Evolutionary conservation across 352 stramenopile genomes (phyloP).

Genomic region (Phytophthora pistaciae): DNA sequence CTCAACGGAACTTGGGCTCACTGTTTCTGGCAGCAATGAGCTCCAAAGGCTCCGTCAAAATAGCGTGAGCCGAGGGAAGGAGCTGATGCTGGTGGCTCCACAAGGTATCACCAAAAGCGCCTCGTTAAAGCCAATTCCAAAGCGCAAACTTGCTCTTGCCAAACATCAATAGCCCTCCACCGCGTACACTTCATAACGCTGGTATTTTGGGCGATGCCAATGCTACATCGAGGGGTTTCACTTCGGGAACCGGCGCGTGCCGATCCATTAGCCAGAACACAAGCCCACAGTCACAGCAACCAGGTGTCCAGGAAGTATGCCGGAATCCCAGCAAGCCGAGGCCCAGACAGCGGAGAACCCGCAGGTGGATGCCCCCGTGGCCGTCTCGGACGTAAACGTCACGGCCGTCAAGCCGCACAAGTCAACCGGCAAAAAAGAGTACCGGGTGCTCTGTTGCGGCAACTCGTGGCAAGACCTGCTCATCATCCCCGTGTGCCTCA

Average conservation of each 20-base stretch:
- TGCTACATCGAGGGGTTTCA: slow-evolving; percentile 26
- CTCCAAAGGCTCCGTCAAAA: slow-evolving; percentile 16
- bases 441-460: slow-evolving; percentile 70
- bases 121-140: not conserved
- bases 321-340: slow-evolving; percentile 24
- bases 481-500: slow-evolving; percentile 71
- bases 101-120: not conserved
- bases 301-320: slow-evolving; percentile 15
- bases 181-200: not conserved
- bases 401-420: slow-evolving; percentile 69
- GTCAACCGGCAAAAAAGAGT: slow-evolving; percentile 32
- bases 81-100: not conserved
- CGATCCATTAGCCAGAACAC: slow-evolving; percentile 13
- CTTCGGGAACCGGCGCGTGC: slow-evolving; percentile 20
- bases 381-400: slow-evolving; percentile 52
- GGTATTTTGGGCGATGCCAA: slow-evolving; percentile 30
- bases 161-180: not conserved
- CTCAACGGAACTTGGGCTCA: slow-evolving; percentile 4
- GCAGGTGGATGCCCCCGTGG: slow-evolving; percentile 15
- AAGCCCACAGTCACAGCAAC: slow-evolving; percentile 14
- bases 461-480: slow-evolving; percentile 80
- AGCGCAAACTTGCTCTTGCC: not conserved
- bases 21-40: not conserved
- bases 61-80: slow-evolving; percentile 15
- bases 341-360: slow-evolving; percentile 8